Evolutionary conservation across 352 stramenopile genomes (phyloP).

Genomic region (Elongisporangium anandrum): DNA sequence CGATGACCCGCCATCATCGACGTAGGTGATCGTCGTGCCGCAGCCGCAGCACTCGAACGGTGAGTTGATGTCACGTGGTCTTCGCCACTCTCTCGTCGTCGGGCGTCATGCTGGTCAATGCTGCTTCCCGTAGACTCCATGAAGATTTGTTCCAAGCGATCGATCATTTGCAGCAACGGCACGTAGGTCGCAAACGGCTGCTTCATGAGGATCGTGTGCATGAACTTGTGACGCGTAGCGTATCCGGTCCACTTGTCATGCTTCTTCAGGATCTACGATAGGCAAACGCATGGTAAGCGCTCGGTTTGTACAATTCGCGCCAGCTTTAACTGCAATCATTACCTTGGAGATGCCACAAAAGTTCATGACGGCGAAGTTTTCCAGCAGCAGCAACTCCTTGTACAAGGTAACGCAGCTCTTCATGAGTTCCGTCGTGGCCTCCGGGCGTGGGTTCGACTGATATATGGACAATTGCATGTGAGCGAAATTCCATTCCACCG

Average conservation of each 20-base stretch:
- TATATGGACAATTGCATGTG: slow-evolving; percentile 1
- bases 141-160: slow-evolving; percentile 85
- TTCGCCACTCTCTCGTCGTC: slow-evolving; percentile 8
- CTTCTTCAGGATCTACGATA: slow-evolving; percentile 79
- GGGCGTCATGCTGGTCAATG: slow-evolving; percentile 79
- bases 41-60: neutral
- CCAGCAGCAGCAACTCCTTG: slow-evolving; percentile 82
- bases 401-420: slow-evolving; percentile 79
- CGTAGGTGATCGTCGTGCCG: neutral
- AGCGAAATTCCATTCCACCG: slow-evolving; percentile 2
- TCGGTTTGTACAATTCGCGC: slow-evolving; percentile 1
- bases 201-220: slow-evolving; percentile 88
- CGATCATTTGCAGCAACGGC: slow-evolving; percentile 82
- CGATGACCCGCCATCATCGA: slow-evolving; percentile 1
- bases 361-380: slow-evolving; percentile 90
- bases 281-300: neutral
- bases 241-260: slow-evolving; percentile 91
- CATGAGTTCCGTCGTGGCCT: slow-evolving; percentile 77
- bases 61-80: slow-evolving; percentile 3
- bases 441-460: slow-evolving; percentile 34
- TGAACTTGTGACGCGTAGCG: slow-evolving; percentile 87
- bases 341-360: slow-evolving; percentile 88
- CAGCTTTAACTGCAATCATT: slow-evolving; percentile 3
- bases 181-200: slow-evolving; percentile 85
- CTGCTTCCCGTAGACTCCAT: slow-evolving; percentile 83